Evolutionary conservation across 2,329 filamentous ascomycete species (phyloP).

Genomic region (Paramyrothecium roridum): DNA sequence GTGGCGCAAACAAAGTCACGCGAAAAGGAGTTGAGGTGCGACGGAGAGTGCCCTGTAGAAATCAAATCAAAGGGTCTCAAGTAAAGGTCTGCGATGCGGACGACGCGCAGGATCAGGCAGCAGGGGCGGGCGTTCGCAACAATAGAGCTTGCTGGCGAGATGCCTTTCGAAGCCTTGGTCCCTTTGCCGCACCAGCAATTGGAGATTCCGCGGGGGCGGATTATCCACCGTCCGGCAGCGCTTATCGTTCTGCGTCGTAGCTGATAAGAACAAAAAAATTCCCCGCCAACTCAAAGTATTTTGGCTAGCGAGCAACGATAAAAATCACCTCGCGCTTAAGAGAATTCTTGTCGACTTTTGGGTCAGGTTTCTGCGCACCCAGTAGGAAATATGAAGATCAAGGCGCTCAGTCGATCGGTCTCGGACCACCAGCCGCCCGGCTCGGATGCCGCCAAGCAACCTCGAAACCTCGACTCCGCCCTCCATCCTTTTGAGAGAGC

Average conservation of each 20-base stretch:
- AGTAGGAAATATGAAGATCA: conserved; percentile 50
- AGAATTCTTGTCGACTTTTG: background rate
- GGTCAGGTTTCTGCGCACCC: background rate
- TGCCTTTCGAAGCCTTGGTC: background rate
- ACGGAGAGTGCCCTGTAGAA: background rate
- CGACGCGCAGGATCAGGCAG: too few relatives aligned
- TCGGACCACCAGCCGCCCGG: conserved; percentile 65
- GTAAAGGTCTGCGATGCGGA: too few relatives aligned
- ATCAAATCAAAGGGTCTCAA: too few relatives aligned
- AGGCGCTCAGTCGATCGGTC: conserved; percentile 64
- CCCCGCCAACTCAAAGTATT: conserved; percentile 17
- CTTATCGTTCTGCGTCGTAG: conserved; percentile 21
- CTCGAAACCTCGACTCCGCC: conserved; percentile 75
- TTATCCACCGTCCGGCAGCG: conserved; percentile 21
- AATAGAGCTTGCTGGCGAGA: background rate
- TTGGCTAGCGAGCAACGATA: conserved; percentile 1
- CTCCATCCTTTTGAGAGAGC: conserved; percentile 90
- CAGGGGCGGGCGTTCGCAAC: background rate
- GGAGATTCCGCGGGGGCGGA: conserved; percentile 14
- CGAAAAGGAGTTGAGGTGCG: background rate
- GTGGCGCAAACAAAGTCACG: background rate
- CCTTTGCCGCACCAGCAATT: background rate
- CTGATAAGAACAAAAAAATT: conserved; percentile 27
- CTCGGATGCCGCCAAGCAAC: conserved; percentile 60
- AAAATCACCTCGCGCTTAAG: background rate